phyloP scores from a whole-genome alignment of 371 early-diverging fungal species.

The Apophysomyces sp. region DNA sequence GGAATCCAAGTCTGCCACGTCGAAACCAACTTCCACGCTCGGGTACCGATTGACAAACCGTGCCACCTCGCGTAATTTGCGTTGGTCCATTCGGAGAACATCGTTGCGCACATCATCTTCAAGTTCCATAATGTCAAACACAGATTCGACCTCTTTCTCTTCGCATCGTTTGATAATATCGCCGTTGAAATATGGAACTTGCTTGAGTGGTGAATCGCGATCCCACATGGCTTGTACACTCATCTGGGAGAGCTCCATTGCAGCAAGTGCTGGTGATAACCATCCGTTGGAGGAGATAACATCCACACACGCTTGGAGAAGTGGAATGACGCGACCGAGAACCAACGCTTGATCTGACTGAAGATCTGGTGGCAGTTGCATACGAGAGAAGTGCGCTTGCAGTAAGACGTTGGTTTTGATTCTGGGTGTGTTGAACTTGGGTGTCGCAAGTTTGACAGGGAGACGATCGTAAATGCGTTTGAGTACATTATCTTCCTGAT shows the following conservation, averaged over 20 bases:
- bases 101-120: constrained; percentile 84
- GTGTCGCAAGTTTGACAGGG: constrained; percentile 66
- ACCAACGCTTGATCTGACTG: constrained; percentile 83
- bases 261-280: constrained; percentile 85
- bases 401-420: constrained; percentile 89
- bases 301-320: constrained; percentile 95
- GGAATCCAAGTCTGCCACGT: constrained; percentile 63
- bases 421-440: constrained; percentile 79
- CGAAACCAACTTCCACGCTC: constrained; percentile 80
- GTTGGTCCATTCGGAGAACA: constrained; percentile 61
- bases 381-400: constrained; percentile 93
- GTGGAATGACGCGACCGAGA: constrained; percentile 70
- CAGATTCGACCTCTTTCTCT: constrained; percentile 69
- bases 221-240: constrained; percentile 97
- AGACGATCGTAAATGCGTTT: constrained; percentile 79
- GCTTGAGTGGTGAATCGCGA: constrained; percentile 86
- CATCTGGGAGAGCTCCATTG: constrained; percentile 98
- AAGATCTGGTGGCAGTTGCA: constrained; percentile 88
- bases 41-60: constrained; percentile 93
- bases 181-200: constrained; percentile 83
- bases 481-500: constrained; percentile 84
- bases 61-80: constrained; percentile 82
- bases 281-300: constrained; percentile 92
- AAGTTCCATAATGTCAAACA: constrained; percentile 94
- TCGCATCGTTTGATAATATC: constrained; percentile 72